Conservation (phyloP, 345 rosid genomes). For the Fremontodendron californicum region DNA sequence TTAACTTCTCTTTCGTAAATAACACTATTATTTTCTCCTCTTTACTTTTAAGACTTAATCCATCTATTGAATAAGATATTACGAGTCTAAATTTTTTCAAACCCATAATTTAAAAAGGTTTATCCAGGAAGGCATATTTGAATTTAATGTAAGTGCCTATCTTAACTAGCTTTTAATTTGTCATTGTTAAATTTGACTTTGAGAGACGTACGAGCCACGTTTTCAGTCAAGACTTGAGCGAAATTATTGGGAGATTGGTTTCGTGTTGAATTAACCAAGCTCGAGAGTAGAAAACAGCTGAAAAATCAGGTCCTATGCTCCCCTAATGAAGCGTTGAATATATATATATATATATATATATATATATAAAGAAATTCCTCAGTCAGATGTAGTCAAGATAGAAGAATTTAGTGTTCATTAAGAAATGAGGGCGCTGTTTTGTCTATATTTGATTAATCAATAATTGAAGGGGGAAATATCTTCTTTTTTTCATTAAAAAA, state of each 20-base stretch:
- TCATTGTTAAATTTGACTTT: neutral
- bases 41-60: neutral
- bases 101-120: too few species aligned
- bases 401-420: too few species aligned
- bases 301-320: neutral
- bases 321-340: too few species aligned
- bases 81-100: neutral
- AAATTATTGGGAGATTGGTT: slow-evolving; percentile 4
- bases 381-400: too few species aligned
- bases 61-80: too few species aligned
- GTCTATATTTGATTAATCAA: too few species aligned
- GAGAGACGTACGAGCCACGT: neutral
- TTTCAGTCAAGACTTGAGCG: neutral
- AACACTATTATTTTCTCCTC: neutral
- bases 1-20: neutral
- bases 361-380: too few species aligned
- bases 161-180: neutral
- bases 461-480: too few species aligned
- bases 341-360: too few species aligned
- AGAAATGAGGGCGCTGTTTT: too few species aligned
- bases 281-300: neutral
- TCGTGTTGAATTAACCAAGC: slow-evolving; percentile 7
- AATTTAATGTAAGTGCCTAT: neutral
- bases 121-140: too few species aligned
- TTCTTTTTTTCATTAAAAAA: too few species aligned